phyloP scores from a whole-genome alignment of 345 rosid genomes.

The Populus simonii region DNA sequence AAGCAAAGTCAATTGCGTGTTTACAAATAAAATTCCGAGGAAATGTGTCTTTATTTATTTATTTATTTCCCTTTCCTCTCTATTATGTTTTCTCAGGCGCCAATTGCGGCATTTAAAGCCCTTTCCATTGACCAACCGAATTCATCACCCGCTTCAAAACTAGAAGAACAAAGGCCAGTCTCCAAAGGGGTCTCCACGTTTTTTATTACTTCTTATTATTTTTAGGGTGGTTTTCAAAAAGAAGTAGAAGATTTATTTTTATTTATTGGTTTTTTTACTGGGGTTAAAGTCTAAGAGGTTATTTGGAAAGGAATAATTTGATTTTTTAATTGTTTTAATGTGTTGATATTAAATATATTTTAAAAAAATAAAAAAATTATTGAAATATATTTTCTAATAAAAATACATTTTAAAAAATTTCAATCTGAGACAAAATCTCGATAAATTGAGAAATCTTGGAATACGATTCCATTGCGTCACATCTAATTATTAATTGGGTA shows the following conservation, averaged over 20 bases:
- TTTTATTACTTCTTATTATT: background rate
- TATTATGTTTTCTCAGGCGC: conserved; percentile 34
- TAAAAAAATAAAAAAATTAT: too few species aligned
- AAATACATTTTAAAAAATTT: too few species aligned
- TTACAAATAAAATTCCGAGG: background rate
- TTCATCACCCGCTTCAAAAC: background rate
- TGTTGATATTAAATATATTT: too few species aligned
- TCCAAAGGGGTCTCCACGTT: background rate
- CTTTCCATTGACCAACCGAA: conserved; percentile 16
- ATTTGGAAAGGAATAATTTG: too few species aligned
- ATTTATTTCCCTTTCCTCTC: background rate
- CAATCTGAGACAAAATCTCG: background rate
- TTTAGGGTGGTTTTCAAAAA: background rate
- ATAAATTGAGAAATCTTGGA: background rate
- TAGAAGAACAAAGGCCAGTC: background rate
- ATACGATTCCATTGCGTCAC: conserved; percentile 3
- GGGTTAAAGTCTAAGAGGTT: too few species aligned
- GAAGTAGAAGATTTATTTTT: background rate
- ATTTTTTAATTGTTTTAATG: too few species aligned
- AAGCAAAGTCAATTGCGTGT: conserved; percentile 6
- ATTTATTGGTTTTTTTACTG: background rate
- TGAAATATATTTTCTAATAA: too few species aligned
- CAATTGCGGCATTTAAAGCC: conserved; percentile 57
- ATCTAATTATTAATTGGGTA: too few species aligned
- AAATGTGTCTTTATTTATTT: background rate